These are phyloP conservation scores for Suillus americanus DNA, from an alignment of 768 basidiomycete genomes.

Conservation along the genomic window DNA sequence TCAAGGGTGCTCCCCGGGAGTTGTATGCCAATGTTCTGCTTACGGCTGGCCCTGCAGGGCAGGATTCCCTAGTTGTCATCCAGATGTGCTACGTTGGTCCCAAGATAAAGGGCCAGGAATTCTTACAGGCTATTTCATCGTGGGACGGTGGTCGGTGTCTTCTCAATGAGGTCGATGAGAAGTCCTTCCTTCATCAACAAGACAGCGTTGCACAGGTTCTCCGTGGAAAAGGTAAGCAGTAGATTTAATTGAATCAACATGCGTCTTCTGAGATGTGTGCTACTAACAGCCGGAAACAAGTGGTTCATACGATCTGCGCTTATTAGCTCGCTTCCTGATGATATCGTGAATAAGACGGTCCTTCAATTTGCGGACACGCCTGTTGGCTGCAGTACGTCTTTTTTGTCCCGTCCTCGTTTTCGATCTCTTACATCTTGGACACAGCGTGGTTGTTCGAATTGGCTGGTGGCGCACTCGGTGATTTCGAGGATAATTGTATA, in stretches of 20 bases:
- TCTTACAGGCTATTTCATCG: conserved; percentile 79
- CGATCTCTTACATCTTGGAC: background rate
- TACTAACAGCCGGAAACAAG: conserved; percentile 63
- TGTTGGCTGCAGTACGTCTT: conserved; percentile 82
- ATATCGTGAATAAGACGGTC: conserved; percentile 82
- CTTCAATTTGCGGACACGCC: conserved; percentile 79
- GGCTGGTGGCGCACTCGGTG: conserved; percentile 75
- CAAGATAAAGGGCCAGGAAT: conserved; percentile 69
- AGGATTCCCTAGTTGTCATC: conserved; percentile 85
- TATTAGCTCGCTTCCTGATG: conserved; percentile 82
- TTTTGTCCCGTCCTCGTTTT: background rate
- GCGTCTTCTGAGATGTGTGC: background rate
- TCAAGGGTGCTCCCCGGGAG: conserved; percentile 84
- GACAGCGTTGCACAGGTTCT: conserved; percentile 90
- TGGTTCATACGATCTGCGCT: conserved; percentile 92
- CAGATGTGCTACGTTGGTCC: conserved; percentile 90
- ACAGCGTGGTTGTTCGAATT: conserved; percentile 92
- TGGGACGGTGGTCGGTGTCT: conserved; percentile 89
- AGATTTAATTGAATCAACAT: background rate
- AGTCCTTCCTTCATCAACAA: conserved; percentile 87
- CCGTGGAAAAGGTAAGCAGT: conserved; percentile 68
- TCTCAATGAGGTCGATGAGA: conserved; percentile 88
- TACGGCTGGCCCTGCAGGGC: conserved; percentile 83
- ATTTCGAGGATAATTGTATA: conserved; percentile 71
- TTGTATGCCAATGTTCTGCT: conserved; percentile 89